These are phyloP conservation scores for Aspergillus carbonarius DNA, from an alignment of 2,329 filamentous ascomycete species.

Conservation along the genomic window DNA sequence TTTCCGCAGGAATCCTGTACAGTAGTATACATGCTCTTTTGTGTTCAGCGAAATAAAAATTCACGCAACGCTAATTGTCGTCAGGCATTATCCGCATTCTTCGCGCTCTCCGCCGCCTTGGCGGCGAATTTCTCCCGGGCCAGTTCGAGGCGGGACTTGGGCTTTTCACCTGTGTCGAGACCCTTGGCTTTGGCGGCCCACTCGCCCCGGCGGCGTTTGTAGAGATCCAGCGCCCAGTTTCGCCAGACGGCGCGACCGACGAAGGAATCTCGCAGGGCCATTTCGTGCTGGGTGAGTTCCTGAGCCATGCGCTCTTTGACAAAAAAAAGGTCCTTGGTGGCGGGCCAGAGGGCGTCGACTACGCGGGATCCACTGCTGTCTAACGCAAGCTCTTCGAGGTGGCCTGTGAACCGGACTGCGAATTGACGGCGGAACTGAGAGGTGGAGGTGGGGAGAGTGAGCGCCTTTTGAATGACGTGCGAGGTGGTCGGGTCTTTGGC, in stretches of 20 bases:
- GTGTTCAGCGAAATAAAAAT: no score
- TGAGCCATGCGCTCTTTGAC: conserved; percentile 67
- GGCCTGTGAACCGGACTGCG: conserved; percentile 62
- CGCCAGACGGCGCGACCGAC: conserved; percentile 68
- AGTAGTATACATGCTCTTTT: no score
- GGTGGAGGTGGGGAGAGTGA: conserved; percentile 55
- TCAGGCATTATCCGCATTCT: background rate
- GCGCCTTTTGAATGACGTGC: conserved; percentile 63
- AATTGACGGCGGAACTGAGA: conserved; percentile 62
- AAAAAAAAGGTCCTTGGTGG: conserved; percentile 63
- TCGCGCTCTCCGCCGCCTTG: conserved; percentile 27
- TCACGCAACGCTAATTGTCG: background rate
- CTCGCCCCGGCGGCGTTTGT: conserved; percentile 61
- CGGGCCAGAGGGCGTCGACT: conserved; percentile 65
- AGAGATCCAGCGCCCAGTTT: conserved; percentile 73
- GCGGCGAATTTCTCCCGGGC: conserved; percentile 58
- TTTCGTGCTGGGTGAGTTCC: conserved; percentile 60
- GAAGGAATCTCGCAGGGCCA: conserved; percentile 61
- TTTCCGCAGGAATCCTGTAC: no score
- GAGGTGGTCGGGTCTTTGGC: conserved; percentile 62
- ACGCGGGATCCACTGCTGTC: conserved; percentile 66
- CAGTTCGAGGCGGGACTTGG: conserved; percentile 56
- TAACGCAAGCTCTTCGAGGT: conserved; percentile 60
- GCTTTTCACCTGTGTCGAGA: conserved; percentile 32
- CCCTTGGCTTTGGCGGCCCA: conserved; percentile 65